Conservation (phyloP, 192 early-diverging fungal genomes). For the Coemansia reversa region DNA sequence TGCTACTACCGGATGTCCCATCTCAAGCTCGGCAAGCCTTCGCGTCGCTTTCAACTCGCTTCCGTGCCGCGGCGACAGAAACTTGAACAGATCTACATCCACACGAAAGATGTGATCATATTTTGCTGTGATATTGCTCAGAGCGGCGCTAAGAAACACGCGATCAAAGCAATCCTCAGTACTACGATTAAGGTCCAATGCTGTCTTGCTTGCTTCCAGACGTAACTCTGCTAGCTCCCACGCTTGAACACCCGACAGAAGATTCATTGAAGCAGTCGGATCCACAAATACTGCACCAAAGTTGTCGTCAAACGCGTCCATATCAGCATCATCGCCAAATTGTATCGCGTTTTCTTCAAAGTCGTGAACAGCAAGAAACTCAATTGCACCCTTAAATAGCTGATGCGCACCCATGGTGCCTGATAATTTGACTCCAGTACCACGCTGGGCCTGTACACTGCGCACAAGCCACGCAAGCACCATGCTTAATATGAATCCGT, state of each 20-base stretch:
- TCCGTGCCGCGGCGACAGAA: slow-evolving; percentile 26
- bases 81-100: slow-evolving; percentile 18
- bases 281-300: slow-evolving; percentile 87
- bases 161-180: slow-evolving; percentile 18
- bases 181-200: slow-evolving; percentile 29
- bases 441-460: slow-evolving; percentile 35
- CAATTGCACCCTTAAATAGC: slow-evolving; percentile 80
- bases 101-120: slow-evolving; percentile 51
- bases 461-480: slow-evolving; percentile 82
- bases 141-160: slow-evolving; percentile 33
- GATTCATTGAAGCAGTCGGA: slow-evolving; percentile 77
- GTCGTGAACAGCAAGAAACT: slow-evolving; percentile 66
- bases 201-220: slow-evolving; percentile 28
- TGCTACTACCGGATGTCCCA: slow-evolving; percentile 25
- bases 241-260: slow-evolving; percentile 68
- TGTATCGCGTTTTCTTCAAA: slow-evolving; percentile 24
- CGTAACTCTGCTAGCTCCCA: slow-evolving; percentile 65
- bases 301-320: slow-evolving; percentile 55
- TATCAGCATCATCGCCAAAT: slow-evolving; percentile 22
- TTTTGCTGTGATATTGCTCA: slow-evolving; percentile 10
- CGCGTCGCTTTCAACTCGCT: slow-evolving; percentile 3
- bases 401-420: slow-evolving; percentile 80
- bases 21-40: slow-evolving; percentile 28
- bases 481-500: slow-evolving; percentile 82
- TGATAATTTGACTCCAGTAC: slow-evolving; percentile 57